Base-by-base conservation (phyloP, 2,329 filamentous ascomycete genomes). In the Venturia aucupariae region DNA sequence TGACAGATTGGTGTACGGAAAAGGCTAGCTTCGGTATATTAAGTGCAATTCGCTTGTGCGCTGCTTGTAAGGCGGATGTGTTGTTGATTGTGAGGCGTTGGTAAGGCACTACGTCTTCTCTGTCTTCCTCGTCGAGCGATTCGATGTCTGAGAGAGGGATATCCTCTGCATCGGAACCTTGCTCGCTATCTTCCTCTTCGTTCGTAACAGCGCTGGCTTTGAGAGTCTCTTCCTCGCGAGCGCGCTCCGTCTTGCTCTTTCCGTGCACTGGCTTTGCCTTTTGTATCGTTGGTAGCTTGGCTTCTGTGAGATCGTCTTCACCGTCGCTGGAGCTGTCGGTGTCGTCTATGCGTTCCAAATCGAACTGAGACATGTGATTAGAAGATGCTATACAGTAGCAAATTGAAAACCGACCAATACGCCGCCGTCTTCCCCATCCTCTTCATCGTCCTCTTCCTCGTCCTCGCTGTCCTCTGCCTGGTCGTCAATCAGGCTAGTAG, bases 61-160 rank as follows among this genome's bases (percentile, higher is more conserved):
- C 86, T 69, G 90, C 82, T 68, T 86, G 84, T 62, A 99, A 89
- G 41, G 93, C 94, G 68, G 90, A 82, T 63, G 90, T 92, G 80
- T 99, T 99, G 84, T 99, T 97, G 80, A 97, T 97, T 63, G 92
- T 97, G 69, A 97, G 87, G 71, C 92, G 90, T 74, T 94, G 91
- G 78, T 96, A 90, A 19, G 92, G 90, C 67, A 96, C 86, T 48
- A 96, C 84, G 72, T 96, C 92, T 76, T 90, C 90, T 71, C 86
- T 88, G 71, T 95, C 92, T 68, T 90, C 89, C 24, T 90, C 90
- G 63, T 89, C 82, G 51, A 88, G 74, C 62, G 90, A 90, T 71
- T 90, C 89, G 62, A 94, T 86, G 71, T 97, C 92, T 39, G 91
- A 96, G 68, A 96, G 84, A 4, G 92, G 88, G 55, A 97, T 92